These are phyloP conservation scores for Solanum megistacrolobum DNA, from an alignment of 257 asterid species.

Conservation along the genomic window DNA sequence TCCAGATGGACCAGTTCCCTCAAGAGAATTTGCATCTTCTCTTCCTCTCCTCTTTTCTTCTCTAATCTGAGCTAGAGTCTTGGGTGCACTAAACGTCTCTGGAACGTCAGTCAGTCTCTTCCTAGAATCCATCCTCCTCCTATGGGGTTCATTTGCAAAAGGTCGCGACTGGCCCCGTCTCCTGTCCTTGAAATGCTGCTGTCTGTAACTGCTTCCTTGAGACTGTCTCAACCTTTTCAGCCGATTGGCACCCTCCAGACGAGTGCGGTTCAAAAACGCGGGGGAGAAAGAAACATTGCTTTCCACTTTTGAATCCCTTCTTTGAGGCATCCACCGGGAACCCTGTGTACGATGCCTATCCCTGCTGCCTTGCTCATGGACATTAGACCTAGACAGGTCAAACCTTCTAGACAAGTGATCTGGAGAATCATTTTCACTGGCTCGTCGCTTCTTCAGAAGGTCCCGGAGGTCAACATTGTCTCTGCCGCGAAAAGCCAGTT, in stretches of 20 bases:
- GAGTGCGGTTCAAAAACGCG: not conserved
- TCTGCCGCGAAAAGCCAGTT: not conserved
- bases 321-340: slow-evolving; percentile 6
- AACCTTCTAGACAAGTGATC: slow-evolving; percentile 1
- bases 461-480: slow-evolving; percentile 19
- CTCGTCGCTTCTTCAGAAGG: slow-evolving; percentile 16
- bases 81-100: slow-evolving; percentile 12
- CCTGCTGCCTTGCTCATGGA: slow-evolving; percentile 1
- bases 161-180: not conserved
- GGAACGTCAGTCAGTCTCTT: slow-evolving; percentile 2
- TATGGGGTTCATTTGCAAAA: slow-evolving; percentile 8
- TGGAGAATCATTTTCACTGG: not conserved
- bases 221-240: not conserved
- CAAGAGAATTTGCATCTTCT: not conserved
- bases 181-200: slow-evolving; percentile 18
- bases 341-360: not conserved
- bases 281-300: slow-evolving; percentile 8
- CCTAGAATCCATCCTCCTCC: slow-evolving; percentile 5
- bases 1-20: slow-evolving; percentile 4
- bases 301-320: slow-evolving; percentile 22
- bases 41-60: slow-evolving; percentile 21
- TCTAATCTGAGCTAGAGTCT: slow-evolving; percentile 27
- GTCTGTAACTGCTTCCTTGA: slow-evolving; percentile 9
- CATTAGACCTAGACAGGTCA: slow-evolving; percentile 1
- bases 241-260: not conserved